phyloP scores from a whole-genome alignment of 108 stramenopile species.

The Phaeodactylum tricornutum region DNA sequence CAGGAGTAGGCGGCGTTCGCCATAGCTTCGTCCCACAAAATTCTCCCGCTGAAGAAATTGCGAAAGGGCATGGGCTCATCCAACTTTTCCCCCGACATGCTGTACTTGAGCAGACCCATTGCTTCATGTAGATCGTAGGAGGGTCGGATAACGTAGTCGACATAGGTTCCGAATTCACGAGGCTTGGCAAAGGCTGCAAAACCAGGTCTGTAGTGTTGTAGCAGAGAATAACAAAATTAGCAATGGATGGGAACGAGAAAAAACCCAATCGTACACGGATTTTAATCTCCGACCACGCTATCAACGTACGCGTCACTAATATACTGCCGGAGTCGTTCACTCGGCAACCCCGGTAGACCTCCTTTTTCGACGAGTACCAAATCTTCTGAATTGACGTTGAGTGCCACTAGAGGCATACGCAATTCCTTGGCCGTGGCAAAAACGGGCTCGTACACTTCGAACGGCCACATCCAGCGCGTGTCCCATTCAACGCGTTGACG shows the following conservation, averaged over 20 bases:
- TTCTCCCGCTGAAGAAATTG: constrained; percentile 53
- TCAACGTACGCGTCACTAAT: constrained; percentile 46
- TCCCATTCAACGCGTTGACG: constrained; percentile 46
- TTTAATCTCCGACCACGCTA: no score
- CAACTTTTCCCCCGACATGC: constrained; percentile 45
- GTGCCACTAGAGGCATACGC: constrained; percentile 42
- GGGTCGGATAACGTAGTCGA: constrained; percentile 56
- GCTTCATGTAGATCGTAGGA: constrained; percentile 44
- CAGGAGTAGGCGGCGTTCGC: constrained; percentile 43
- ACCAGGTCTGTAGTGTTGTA: constrained; percentile 8
- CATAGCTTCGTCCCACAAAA: constrained; percentile 80
- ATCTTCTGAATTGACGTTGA: constrained; percentile 75
- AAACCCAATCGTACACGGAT: not conserved
- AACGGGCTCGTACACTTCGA: constrained; percentile 43
- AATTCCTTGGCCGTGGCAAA: constrained; percentile 39
- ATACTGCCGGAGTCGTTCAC: constrained; percentile 29
- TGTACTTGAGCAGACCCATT: constrained; percentile 48
- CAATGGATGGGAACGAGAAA: not conserved
- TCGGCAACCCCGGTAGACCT: constrained; percentile 38
- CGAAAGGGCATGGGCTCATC: constrained; percentile 56
- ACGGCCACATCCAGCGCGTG: constrained; percentile 63
- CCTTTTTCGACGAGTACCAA: constrained; percentile 40
- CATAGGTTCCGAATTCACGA: constrained; percentile 39
- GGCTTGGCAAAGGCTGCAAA: constrained; percentile 47
- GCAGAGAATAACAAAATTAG: no score